Evolutionary conservation across 805 yeast species (phyloP).

Genomic region (Wilhelminamyces savonicus): DNA sequence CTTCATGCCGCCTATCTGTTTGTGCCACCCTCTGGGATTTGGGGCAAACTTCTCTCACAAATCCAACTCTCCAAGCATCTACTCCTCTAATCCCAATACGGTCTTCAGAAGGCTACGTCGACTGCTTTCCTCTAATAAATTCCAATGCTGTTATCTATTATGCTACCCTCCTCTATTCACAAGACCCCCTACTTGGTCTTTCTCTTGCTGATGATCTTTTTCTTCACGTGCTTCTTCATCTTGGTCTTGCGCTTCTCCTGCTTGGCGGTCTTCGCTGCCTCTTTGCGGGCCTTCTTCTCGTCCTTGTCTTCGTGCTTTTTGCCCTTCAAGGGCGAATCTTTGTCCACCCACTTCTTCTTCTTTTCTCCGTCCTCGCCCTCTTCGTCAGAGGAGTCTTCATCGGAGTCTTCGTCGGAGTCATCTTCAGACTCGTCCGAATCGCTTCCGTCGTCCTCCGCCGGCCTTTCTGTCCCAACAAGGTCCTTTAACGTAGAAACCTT

Average conservation of each 20-base stretch:
- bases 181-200: slow-evolving; percentile 17
- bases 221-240: slow-evolving; percentile 77
- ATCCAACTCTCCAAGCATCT: too few species aligned
- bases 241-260: slow-evolving; percentile 76
- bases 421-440: slow-evolving; percentile 25
- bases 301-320: slow-evolving; percentile 79
- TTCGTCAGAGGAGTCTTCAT: slow-evolving; percentile 28
- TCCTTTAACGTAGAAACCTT: slow-evolving; percentile 72
- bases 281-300: slow-evolving; percentile 66
- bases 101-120: too few species aligned
- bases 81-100: too few species aligned
- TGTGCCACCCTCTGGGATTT: too few species aligned
- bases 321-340: slow-evolving; percentile 44
- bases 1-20: too few species aligned
- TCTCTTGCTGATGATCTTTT: slow-evolving; percentile 55
- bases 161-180: too few species aligned
- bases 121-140: too few species aligned
- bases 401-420: slow-evolving; percentile 16
- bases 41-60: too few species aligned
- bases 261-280: slow-evolving; percentile 68
- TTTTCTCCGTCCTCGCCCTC: slow-evolving; percentile 14
- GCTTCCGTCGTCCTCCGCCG: slow-evolving; percentile 9
- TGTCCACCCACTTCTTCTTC: slow-evolving; percentile 36
- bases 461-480: slow-evolving; percentile 39
- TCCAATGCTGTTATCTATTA: too few species aligned